A percentile compares a stretch with the other conserved stretches of the same genome.
Evolutionary conservation across 2,329 filamentous ascomycete species (phyloP).

Genomic region (Cladophialophora yegresii): DNA sequence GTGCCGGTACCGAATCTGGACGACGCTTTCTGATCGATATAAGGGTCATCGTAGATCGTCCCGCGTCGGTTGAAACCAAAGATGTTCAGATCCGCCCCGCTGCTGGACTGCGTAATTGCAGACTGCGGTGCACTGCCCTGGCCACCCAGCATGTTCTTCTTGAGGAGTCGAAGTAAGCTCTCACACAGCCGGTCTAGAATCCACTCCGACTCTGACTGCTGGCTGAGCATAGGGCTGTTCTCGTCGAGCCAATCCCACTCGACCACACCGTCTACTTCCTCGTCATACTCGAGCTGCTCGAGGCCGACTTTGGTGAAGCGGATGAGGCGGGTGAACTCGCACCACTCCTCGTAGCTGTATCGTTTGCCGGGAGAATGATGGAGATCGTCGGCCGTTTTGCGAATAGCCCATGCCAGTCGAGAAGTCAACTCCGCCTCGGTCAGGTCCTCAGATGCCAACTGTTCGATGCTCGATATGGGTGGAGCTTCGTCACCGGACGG

Average conservation of each 20-base stretch:
- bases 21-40: neutral
- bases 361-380: slow-evolving; percentile 59
- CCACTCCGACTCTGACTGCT: slow-evolving; percentile 66
- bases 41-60: slow-evolving; percentile 14
- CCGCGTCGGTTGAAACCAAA: slow-evolving; percentile 18
- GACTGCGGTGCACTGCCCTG: slow-evolving; percentile 10
- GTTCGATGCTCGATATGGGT: slow-evolving; percentile 42
- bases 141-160: slow-evolving; percentile 31
- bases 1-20: neutral
- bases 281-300: slow-evolving; percentile 45
- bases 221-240: slow-evolving; percentile 66
- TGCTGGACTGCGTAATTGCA: slow-evolving; percentile 5
- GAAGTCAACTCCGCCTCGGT: slow-evolving; percentile 62
- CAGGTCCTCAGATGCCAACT: slow-evolving; percentile 50
- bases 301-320: slow-evolving; percentile 52
- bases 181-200: slow-evolving; percentile 66
- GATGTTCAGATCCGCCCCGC: slow-evolving; percentile 11
- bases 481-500: slow-evolving; percentile 18
- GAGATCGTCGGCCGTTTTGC: slow-evolving; percentile 65
- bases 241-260: slow-evolving; percentile 75
- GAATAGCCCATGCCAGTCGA: slow-evolving; percentile 69
- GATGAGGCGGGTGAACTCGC: slow-evolving; percentile 76
- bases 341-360: slow-evolving; percentile 85
- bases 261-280: slow-evolving; percentile 60
- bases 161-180: slow-evolving; percentile 55